Conservation (phyloP, 1,284 basidiomycete species). For the Ceratobasidium sp. region DNA sequence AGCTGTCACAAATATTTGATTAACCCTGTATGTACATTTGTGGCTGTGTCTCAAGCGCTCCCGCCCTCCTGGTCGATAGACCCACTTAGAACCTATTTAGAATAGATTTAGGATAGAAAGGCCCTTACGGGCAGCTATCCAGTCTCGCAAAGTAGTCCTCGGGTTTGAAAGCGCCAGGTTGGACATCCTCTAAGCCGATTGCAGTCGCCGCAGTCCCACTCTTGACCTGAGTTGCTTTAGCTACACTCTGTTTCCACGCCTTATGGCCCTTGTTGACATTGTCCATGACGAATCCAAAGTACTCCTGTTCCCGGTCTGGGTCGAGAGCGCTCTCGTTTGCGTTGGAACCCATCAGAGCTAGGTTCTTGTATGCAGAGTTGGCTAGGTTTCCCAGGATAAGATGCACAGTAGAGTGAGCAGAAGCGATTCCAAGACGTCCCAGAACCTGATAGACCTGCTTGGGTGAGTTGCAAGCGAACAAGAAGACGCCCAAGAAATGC, state of each 20-base stretch:
- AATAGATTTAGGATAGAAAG: too few species aligned
- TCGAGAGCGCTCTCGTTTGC: slow-evolving; percentile 1
- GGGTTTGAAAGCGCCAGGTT: too few species aligned
- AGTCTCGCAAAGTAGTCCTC: too few species aligned
- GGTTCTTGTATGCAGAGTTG: background rate
- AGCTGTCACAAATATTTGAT: too few species aligned
- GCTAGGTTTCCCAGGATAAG: background rate
- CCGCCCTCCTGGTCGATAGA: too few species aligned
- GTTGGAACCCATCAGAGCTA: background rate
- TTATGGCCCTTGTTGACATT: slow-evolving; percentile 19
- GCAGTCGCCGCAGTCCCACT: slow-evolving; percentile 27
- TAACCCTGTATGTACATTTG: too few species aligned
- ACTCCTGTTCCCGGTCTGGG: background rate
- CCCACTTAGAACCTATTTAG: too few species aligned
- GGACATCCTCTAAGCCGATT: too few species aligned
- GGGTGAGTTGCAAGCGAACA: slow-evolving; percentile 19
- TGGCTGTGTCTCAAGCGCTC: too few species aligned
- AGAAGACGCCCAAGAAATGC: background rate
- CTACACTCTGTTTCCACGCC: background rate
- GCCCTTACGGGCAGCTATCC: too few species aligned
- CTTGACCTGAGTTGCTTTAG: background rate
- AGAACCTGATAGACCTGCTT: slow-evolving; percentile 11
- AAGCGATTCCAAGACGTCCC: background rate
- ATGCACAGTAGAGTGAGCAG: slow-evolving; percentile 1
- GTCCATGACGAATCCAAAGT: slow-evolving; percentile 12